Evolutionary conservation across 2,329 filamentous ascomycete species (phyloP), one percentile per base, ranked within the genome.

Genomic region (Beauveria pseudobassiana): DNA sequence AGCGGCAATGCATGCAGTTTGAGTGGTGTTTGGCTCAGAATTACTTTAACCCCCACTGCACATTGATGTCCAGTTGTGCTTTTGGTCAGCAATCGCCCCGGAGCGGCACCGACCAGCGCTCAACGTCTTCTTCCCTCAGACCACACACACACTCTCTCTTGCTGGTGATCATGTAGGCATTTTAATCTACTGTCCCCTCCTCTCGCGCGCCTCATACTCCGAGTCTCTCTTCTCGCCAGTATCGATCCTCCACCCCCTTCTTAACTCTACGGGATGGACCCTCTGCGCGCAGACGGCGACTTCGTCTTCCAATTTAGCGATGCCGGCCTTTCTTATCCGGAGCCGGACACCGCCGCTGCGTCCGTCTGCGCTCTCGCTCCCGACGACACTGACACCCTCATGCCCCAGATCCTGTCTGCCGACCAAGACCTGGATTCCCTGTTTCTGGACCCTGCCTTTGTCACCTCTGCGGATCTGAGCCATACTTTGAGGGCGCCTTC

Each of bases 251-350:
- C 14, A 1, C n/a, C 8, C 9, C 12, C 14, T 18, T 30, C 6
- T 20, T n/a, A 20, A 5, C 2, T 28, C 18, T 38, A 18, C 7
- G 59, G 59, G 5, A 61, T 61, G 59, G 59, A 61, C 50, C 57
- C 20, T 50, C 38, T 52, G 48, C 48, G 42, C 34, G 22, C 20
- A 12, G 59, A 61, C 26, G 16, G 12, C 50, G 50, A 61, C 22
- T 28, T 48, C 42, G 22, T 61, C 51, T 49, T 61, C 30, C 51
- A 50, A 10, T n/a, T 54, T 46, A 49, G 59, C 50, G 50, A 61
- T 61, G 59, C 50, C 59, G 42, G 59, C 42, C 20, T 16, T 51
- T 30, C 48, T 16, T 24, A 16, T 24, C 48, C 57, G 57, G 50
- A 50, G 20, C 50, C 59, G 50, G 51, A 42, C 49, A 54, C 58